phyloP scores from a whole-genome alignment of 345 rosid genomes.

The Abelmoschus esculentus region DNA sequence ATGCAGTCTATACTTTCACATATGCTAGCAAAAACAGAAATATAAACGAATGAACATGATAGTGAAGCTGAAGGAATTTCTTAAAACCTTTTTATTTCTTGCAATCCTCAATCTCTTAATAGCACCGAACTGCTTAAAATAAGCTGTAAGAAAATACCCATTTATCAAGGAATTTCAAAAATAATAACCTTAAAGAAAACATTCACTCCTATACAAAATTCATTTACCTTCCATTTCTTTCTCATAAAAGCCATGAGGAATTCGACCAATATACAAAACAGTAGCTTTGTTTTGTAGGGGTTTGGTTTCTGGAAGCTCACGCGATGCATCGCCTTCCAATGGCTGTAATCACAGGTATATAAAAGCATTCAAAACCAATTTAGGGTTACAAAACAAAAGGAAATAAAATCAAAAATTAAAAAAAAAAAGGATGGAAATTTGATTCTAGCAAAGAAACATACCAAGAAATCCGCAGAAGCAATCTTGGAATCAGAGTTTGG shows the following conservation, averaged over 20 bases:
- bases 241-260: slow-evolving; percentile 94
- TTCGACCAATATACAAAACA: slow-evolving; percentile 74
- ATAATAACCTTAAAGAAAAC: neutral
- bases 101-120: slow-evolving; percentile 78
- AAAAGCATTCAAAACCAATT: neutral
- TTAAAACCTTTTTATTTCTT: slow-evolving; percentile 65
- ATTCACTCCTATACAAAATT: neutral
- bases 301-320: slow-evolving; percentile 36
- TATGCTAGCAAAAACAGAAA: neutral
- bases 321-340: slow-evolving; percentile 58
- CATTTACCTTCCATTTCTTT: slow-evolving; percentile 68
- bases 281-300: slow-evolving; percentile 37
- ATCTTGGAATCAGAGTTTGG: slow-evolving; percentile 22
- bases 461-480: slow-evolving; percentile 66
- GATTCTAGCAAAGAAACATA: slow-evolving; percentile 15
- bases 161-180: neutral
- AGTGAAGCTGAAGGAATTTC: neutral
- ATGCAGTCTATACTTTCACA: neutral
- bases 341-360: slow-evolving; percentile 32
- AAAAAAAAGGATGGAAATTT: neutral
- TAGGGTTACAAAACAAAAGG: neutral
- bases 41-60: neutral
- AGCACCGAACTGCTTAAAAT: slow-evolving; percentile 76
- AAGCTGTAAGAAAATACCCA: slow-evolving; percentile 31
- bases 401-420: neutral